Conservation (phyloP, 169 alveolate genomes). For the Perkinsus marinus region DNA sequence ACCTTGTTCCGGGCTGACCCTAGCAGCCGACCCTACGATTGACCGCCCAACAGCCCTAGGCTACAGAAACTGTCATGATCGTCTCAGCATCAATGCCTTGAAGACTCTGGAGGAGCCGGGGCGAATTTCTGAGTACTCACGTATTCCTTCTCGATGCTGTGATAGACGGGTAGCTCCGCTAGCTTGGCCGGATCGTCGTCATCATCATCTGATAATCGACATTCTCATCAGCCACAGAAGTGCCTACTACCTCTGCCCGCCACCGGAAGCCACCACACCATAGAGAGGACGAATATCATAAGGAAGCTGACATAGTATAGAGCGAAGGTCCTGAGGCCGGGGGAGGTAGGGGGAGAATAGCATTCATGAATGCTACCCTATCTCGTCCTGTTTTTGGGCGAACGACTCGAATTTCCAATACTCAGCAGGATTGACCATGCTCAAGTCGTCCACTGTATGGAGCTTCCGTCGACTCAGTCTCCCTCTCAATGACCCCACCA, state of each 20-base stretch:
- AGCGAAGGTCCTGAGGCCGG: neutral
- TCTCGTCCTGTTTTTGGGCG: neutral
- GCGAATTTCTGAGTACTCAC: neutral
- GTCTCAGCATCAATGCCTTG: neutral
- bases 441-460: neutral
- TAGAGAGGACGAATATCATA: neutral
- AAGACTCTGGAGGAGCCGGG: neutral
- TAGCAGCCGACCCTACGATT: neutral
- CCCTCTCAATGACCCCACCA: neutral
- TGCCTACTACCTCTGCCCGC: neutral
- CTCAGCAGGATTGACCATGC: neutral
- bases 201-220: neutral
- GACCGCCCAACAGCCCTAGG: neutral
- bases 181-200: neutral
- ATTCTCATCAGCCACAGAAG: no score
- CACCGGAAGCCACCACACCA: neutral
- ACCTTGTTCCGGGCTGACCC: no score
- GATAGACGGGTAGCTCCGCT: neutral
- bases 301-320: neutral
- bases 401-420: neutral
- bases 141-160: neutral
- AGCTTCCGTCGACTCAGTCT: neutral
- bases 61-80: neutral
- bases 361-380: neutral
- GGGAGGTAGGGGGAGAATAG: neutral